phyloP scores from a whole-genome alignment of 139 green algal species.

The Zygnema circumcarinatum region DNA sequence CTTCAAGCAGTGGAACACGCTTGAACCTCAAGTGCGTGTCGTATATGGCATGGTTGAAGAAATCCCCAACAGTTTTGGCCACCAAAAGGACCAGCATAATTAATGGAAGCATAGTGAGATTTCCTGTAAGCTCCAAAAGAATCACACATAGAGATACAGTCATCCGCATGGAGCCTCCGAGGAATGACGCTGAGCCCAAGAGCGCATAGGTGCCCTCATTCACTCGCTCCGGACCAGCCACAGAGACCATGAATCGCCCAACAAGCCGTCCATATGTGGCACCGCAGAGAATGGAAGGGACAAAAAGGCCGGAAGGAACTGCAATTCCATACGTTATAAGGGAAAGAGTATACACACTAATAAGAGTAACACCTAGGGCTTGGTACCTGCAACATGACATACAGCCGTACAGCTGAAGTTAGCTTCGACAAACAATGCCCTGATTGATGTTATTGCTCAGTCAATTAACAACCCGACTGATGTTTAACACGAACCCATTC shows the following conservation, averaged over 20 bases:
- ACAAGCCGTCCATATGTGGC: slow-evolving; percentile 81
- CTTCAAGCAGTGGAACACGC: slow-evolving; percentile 53
- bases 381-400: slow-evolving; percentile 38
- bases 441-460: background rate
- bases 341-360: slow-evolving; percentile 74
- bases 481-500: no score
- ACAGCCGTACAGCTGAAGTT: background rate
- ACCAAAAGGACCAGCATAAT: slow-evolving; percentile 88
- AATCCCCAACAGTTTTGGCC: slow-evolving; percentile 69
- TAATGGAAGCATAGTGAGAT: slow-evolving; percentile 80
- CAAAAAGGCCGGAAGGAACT: slow-evolving; percentile 81
- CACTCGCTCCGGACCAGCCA: slow-evolving; percentile 42
- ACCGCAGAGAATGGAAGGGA: slow-evolving; percentile 82
- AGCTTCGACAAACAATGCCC: background rate
- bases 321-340: slow-evolving; percentile 77
- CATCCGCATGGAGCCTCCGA: slow-evolving; percentile 82
- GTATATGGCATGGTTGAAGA: slow-evolving; percentile 60
- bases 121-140: slow-evolving; percentile 85
- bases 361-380: slow-evolving; percentile 30
- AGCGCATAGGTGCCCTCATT: slow-evolving; percentile 77
- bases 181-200: slow-evolving; percentile 76
- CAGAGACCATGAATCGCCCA: slow-evolving; percentile 74
- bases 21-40: slow-evolving; percentile 57
- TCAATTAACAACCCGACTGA: no score
- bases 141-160: slow-evolving; percentile 78